Percentiles rank a stretch among this genome's conserved stretches.
Conservation (phyloP, 331 rosid genomes). For the Pyrus hybrid region DNA sequence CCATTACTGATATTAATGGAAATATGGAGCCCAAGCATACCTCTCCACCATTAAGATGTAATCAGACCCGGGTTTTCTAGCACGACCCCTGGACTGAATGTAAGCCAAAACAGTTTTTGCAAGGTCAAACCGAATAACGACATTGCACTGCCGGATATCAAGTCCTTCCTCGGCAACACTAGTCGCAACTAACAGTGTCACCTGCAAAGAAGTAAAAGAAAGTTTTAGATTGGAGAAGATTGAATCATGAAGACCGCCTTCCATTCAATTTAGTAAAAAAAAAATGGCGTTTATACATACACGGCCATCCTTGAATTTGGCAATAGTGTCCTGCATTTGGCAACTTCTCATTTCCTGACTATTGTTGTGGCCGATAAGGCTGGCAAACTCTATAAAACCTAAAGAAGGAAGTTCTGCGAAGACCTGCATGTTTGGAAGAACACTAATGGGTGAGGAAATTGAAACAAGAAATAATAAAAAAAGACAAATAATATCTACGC, state of each 20-base stretch:
- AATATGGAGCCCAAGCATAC: constrained; percentile 25
- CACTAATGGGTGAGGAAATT: constrained; percentile 17
- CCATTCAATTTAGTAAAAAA: neutral
- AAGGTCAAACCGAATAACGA: constrained; percentile 96
- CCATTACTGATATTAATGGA: neutral
- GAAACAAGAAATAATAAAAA: constrained; percentile 11
- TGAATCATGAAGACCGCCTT: neutral
- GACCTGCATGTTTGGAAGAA: constrained; percentile 57
- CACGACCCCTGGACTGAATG: constrained; percentile 99
- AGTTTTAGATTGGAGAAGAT: constrained; percentile 19
- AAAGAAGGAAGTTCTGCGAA: constrained; percentile 96
- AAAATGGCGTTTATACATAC: constrained; percentile 40
- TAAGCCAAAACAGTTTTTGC: constrained; percentile 98
- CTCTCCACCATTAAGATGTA: constrained; percentile 97
- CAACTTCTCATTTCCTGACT: constrained; percentile 96
- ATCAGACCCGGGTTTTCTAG: constrained; percentile 99
- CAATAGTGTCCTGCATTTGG: constrained; percentile 98
- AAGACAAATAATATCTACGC: neutral
- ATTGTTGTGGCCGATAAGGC: constrained; percentile 96
- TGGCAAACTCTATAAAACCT: constrained; percentile 84
- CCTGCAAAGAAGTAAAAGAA: constrained; percentile 37
- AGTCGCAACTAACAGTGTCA: constrained; percentile 91
- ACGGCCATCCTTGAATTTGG: constrained; percentile 91
- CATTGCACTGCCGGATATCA: constrained; percentile 98
- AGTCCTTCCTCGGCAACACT: constrained; percentile 99